Percentiles rank a stretch among this genome's conserved stretches.
Evolutionary conservation across 2,329 filamentous ascomycete species (phyloP).

Genomic region (Arthrobotrys iridis): DNA sequence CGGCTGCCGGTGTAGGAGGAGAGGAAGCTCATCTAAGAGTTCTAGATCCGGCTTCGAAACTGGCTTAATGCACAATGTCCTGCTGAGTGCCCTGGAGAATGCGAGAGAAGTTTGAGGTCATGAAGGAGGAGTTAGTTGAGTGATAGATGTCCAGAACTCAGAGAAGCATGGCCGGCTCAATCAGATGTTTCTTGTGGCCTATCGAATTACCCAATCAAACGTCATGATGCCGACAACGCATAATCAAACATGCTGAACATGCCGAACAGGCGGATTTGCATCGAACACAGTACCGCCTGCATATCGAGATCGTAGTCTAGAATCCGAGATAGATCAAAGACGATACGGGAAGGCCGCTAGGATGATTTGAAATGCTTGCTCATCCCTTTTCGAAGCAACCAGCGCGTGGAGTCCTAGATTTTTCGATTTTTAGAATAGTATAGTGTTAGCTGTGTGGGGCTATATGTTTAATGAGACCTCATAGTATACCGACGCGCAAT

Average conservation of each 20-base stretch:
- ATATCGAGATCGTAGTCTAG: too few species aligned
- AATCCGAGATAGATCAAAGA: too few species aligned
- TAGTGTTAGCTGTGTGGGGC: too few species aligned
- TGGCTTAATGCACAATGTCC: neutral
- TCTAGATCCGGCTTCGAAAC: slow-evolving; percentile 4
- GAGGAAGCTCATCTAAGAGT: slow-evolving; percentile 50
- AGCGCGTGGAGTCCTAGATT: too few species aligned
- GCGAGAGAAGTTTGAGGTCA: slow-evolving; percentile 20
- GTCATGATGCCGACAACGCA: slow-evolving; percentile 25
- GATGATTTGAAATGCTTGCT: too few species aligned
- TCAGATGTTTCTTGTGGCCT: slow-evolving; percentile 34
- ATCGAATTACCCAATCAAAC: slow-evolving; percentile 48
- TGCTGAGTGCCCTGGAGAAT: slow-evolving; percentile 1
- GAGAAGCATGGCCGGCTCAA: slow-evolving; percentile 10
- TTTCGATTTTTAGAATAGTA: too few species aligned
- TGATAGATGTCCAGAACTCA: slow-evolving; percentile 36
- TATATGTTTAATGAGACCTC: too few species aligned
- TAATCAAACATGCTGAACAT: neutral
- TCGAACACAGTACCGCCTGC: neutral
- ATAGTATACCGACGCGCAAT: too few species aligned
- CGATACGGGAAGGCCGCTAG: too few species aligned
- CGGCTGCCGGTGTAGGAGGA: neutral
- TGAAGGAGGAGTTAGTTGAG: slow-evolving; percentile 5
- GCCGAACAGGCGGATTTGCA: too few species aligned
- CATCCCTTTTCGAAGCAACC: too few species aligned